A percentile compares a stretch with the other conserved stretches of the same genome.
These are phyloP conservation scores for Iris pallida DNA, from an alignment of 116 monocot species.

Conservation along the genomic window DNA sequence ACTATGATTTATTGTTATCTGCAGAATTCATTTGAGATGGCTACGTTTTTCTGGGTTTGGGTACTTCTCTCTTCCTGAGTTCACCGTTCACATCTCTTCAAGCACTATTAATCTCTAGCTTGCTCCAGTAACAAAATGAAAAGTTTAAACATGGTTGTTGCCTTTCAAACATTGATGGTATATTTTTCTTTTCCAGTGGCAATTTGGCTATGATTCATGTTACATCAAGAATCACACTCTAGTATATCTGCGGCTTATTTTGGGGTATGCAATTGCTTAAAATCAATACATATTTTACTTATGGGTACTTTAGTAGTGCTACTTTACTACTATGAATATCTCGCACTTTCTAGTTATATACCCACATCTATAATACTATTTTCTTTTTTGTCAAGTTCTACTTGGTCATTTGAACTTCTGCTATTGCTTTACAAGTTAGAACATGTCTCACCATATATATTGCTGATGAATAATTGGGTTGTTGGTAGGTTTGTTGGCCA, in stretches of 20 bases:
- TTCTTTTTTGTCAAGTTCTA: no score
- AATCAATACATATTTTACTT: not conserved
- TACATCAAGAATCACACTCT: slow-evolving; percentile 32
- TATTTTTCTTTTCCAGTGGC: slow-evolving; percentile 58
- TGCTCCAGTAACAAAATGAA: not conserved
- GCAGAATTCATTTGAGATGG: slow-evolving; percentile 98
- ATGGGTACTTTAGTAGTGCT: no score
- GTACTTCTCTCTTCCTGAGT: slow-evolving; percentile 35
- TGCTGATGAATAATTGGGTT: not conserved
- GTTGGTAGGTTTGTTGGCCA: slow-evolving; percentile 74
- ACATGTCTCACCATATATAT: no score
- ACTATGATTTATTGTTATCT: slow-evolving; percentile 14
- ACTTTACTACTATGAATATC: no score
- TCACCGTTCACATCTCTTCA: not conserved
- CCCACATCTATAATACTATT: no score
- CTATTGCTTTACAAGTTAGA: no score
- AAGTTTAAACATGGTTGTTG: not conserved
- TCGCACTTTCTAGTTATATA: no score
- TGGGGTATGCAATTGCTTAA: slow-evolving; percentile 25
- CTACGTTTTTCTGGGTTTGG: slow-evolving; percentile 99
- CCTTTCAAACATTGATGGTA: not conserved
- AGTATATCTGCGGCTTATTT: slow-evolving; percentile 20
- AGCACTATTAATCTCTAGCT: not conserved
- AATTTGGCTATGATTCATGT: slow-evolving; percentile 90
- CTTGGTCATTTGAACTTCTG: no score